Conservation (phyloP, 2,329 filamentous ascomycete species). For the Pseudonectria buxi region DNA sequence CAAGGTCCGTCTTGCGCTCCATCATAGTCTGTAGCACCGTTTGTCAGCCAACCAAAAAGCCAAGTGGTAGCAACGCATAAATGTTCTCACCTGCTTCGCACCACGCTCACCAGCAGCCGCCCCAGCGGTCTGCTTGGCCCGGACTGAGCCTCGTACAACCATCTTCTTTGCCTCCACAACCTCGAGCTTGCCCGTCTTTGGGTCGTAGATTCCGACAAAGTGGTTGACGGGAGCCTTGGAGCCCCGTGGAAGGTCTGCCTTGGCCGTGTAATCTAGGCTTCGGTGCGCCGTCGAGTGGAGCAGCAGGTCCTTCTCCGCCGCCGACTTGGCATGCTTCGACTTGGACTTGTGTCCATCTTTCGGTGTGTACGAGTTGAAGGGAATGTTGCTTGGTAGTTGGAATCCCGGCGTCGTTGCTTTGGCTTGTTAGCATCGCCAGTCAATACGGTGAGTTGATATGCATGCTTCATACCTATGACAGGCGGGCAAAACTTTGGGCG, state of each 20-base stretch:
- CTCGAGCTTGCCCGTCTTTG: constrained; percentile 50
- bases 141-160: constrained; percentile 50
- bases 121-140: constrained; percentile 45
- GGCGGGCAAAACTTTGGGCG: constrained; percentile 43
- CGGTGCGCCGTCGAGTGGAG: constrained; percentile 52
- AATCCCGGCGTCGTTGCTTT: constrained; percentile 31
- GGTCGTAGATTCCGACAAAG: constrained; percentile 60
- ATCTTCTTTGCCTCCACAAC: constrained; percentile 60
- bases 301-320: constrained; percentile 42
- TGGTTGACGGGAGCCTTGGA: constrained; percentile 45
- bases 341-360: constrained; percentile 27
- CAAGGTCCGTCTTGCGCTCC: constrained; percentile 61
- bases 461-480: constrained; percentile 40
- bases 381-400: constrained; percentile 25
- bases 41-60: neutral
- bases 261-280: constrained; percentile 53
- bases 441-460: neutral
- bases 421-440: constrained; percentile 12
- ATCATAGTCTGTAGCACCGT: constrained; percentile 41
- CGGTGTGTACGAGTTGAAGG: constrained; percentile 45
- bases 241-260: constrained; percentile 35
- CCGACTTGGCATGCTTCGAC: constrained; percentile 33
- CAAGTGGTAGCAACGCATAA: neutral
- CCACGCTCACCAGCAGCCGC: constrained; percentile 35
- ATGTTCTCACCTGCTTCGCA: constrained; percentile 22